Evolutionary conservation across 352 stramenopile genomes (phyloP), one percentile per base, ranked within the genome.

Genomic region (Phytophthora crassamura): DNA sequence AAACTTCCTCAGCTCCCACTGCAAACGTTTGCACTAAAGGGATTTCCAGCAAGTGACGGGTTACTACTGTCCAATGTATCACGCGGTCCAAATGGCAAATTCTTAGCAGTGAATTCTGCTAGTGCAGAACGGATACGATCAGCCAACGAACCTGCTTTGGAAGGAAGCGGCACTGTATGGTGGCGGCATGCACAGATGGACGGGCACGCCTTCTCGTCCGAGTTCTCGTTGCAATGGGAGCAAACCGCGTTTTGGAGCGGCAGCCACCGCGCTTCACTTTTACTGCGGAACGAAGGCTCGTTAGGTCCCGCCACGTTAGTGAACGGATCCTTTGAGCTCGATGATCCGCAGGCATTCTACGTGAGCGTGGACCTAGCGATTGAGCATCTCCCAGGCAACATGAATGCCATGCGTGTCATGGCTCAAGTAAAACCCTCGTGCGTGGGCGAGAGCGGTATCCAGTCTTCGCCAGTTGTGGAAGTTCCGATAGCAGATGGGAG

Each of bases 21-120:
- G 2, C 82, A 93, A 59, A 81, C 78, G 3, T 90, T 93, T 53
- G 47, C 47, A 14, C 71, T 86, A 14, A 72, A 74, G 32, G 63
- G 57, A 0, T 93, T 93, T 43, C 43, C 73, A 10, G 74, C 59
- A 9, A 67, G 39, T 16, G 75, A 84, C 39, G 61, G 60, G 9
- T 47, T 84, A 22, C 20, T 69, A 11, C 33, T 79, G 9, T 63
- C 57, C 9, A 67, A 75, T 15, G 25, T 77, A 9, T 51, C 59
- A 40, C 61, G 64, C 18, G 67, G 67, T 28, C 36, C 55, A 10
- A 69, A 76, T 18, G 58, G 51, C 28, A 80, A 81, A 34, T 74
- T 57, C 47, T 35, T 87, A n/a, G 46, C 60, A 16, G 59, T 78
- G 7, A 54, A 42, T 11, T 10, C 49, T 12, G 30, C 43, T 3